Evolutionary conservation across 169 alveolate genomes (phyloP), one percentile per base, ranked within the genome.

Genomic region (Eimeria praecox): DNA sequence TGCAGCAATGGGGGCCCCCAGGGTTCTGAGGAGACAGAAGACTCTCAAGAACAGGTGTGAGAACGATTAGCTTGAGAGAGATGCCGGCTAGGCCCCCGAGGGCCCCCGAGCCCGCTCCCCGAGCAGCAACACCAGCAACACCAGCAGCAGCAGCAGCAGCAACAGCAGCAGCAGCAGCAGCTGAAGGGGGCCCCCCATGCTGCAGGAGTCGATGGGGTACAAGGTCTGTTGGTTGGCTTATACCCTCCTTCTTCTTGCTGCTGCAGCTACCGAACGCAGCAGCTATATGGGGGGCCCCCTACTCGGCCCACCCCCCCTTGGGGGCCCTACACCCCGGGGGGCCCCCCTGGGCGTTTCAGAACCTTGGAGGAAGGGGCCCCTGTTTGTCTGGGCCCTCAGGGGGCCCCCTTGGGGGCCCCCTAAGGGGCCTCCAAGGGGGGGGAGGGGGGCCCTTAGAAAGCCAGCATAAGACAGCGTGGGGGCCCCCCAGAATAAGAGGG

Each of bases 1-100:
- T 3, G 80, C 42, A 10, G 80, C 46, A 18, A 69, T 69, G 75
- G 80, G 80, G 80, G 80, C 80, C 80, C 80, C 80, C 80, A 69
- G 80, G 80, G 46, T 18, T 16, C 44, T 30, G 3, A 5, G 6
- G 10, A 42, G 40, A 3, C n/a, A 56, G n/a, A 56, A 27, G 66
- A 2, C 20, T 56, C 5, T 9, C 20, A 56, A 14, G 27, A 16
- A 16, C 27, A 2, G 8, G 24, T 20, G 20, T 56, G 3, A 56
- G 66, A 5, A 20, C 24, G 66, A 56, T 18, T 14, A 5, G 20
- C 6, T 6, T 42, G n/a, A 18, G 9, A n/a, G 44, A 69, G 80
- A 69, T n/a, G 44, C 6, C 2, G 80, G 80, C 44, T 38, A 42
- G 80, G 80, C 80, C 80, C 80, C 44, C 40, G 46, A 16, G 44